Evolutionary conservation across 805 yeast genomes (phyloP).

Genomic region (Hanseniaspora clermontiae): DNA sequence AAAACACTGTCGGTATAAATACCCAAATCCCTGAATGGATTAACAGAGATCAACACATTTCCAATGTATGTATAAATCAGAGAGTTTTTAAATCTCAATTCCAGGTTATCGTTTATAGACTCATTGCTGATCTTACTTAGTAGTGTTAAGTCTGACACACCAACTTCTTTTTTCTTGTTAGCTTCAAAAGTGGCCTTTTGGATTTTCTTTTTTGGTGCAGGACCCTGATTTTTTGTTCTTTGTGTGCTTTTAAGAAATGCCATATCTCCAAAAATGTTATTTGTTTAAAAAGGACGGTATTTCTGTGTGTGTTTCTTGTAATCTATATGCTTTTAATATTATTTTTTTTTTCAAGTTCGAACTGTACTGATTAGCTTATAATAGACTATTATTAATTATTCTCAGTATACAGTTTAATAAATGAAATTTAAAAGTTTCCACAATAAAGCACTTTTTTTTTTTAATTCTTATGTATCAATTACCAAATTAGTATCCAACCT

Average conservation of each 20-base stretch:
- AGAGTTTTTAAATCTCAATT: conserved; percentile 79
- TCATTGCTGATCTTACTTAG: conserved; percentile 82
- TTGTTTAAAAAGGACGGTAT: background rate
- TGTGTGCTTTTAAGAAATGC: conserved; percentile 68
- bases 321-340: too few relatives aligned
- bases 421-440: too few relatives aligned
- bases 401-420: too few relatives aligned
- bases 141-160: conserved; percentile 87
- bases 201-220: conserved; percentile 45
- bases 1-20: conserved; percentile 75
- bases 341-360: too few relatives aligned
- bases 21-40: conserved; percentile 93
- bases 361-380: too few relatives aligned
- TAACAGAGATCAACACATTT: conserved; percentile 86
- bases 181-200: conserved; percentile 86
- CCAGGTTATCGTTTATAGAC: conserved; percentile 79
- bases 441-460: too few relatives aligned
- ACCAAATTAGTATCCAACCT: too few relatives aligned
- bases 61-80: conserved; percentile 88
- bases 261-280: conserved; percentile 32
- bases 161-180: conserved; percentile 89
- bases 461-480: too few relatives aligned
- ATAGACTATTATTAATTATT: too few relatives aligned
- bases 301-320: background rate
- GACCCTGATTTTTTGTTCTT: conserved; percentile 40